Conservation (phyloP, 2,329 filamentous ascomycete genomes). For the Colletotrichum tabaci region DNA sequence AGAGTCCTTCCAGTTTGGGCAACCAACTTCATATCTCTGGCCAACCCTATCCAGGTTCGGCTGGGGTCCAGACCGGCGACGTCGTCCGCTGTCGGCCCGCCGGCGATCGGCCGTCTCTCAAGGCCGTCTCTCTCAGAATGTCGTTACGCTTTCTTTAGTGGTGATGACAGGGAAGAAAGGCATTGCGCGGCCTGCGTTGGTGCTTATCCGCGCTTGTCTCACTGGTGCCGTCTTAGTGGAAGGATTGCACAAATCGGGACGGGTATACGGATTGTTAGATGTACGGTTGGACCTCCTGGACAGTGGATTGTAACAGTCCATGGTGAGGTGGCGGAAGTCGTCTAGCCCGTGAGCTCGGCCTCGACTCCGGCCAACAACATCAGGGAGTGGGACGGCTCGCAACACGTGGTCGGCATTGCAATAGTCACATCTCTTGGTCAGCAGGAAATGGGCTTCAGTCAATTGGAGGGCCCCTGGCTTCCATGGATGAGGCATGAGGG, state of each 20-base stretch:
- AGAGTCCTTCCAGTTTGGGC: conserved; percentile 17
- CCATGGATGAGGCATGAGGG: neutral
- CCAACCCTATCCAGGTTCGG: conserved; percentile 7
- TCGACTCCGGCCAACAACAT: neutral
- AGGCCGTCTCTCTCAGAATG: neutral
- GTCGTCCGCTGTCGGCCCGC: neutral
- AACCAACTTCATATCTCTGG: conserved; percentile 17
- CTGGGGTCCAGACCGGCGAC: conserved; percentile 18
- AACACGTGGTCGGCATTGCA: conserved; percentile 12
- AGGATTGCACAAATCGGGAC: conserved; percentile 19
- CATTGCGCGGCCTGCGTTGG: conserved; percentile 38
- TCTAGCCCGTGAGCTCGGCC: conserved; percentile 10
- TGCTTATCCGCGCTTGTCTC: conserved; percentile 30
- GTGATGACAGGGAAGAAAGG: conserved; percentile 8
- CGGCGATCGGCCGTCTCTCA: neutral
- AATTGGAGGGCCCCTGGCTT: neutral
- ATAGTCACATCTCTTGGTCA: conserved; percentile 32
- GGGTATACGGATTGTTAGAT: conserved; percentile 10
- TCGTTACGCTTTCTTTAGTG: neutral
- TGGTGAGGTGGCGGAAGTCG: neutral
- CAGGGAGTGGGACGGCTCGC: neutral
- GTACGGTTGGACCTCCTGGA: conserved; percentile 25
- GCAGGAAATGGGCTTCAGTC: conserved; percentile 9
- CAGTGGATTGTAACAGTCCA: neutral
- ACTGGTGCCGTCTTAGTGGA: conserved; percentile 31